Percentiles rank a stretch among this genome's conserved stretches.
Evolutionary conservation across 2,329 filamentous ascomycete genomes (phyloP).

Genomic region (Fusarium acutatum): DNA sequence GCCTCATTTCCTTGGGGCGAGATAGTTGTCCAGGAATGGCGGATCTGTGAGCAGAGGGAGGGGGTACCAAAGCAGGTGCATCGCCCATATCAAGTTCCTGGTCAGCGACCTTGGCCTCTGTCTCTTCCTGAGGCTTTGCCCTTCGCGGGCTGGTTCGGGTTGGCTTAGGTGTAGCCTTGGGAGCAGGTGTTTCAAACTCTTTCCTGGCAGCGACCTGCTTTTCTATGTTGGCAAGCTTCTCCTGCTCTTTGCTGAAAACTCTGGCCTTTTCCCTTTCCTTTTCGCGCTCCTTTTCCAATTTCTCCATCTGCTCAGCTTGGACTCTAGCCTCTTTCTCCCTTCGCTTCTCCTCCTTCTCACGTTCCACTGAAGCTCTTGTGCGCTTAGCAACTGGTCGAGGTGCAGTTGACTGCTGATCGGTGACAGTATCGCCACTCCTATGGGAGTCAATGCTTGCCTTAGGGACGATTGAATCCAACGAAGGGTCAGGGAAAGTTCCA

Average conservation of each 20-base stretch:
- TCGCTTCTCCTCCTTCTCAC: conserved; percentile 72
- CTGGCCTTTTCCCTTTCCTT: conserved; percentile 76
- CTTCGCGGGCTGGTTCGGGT: conserved; percentile 63
- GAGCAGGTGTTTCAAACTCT: conserved; percentile 56
- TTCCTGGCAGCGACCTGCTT: conserved; percentile 62
- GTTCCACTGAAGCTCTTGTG: conserved; percentile 67
- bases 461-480: conserved; percentile 57
- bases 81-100: conserved; percentile 66
- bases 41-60: conserved; percentile 66
- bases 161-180: conserved; percentile 54
- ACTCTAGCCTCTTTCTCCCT: conserved; percentile 71
- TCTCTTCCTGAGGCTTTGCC: conserved; percentile 48
- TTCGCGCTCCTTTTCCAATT: conserved; percentile 72
- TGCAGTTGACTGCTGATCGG: conserved; percentile 50
- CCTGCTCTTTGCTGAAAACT: conserved; percentile 66
- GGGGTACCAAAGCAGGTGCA: conserved; percentile 63
- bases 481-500: conserved; percentile 54
- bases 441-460: conserved; percentile 37
- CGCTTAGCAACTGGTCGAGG: conserved; percentile 54
- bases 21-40: conserved; percentile 56
- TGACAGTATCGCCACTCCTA: conserved; percentile 18
- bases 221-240: conserved; percentile 62
- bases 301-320: conserved; percentile 67
- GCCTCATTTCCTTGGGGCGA: conserved; percentile 63
- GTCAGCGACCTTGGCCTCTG: conserved; percentile 37